phyloP scores from a whole-genome alignment of 805 yeast species.

The Teunomyces cretensis region DNA sequence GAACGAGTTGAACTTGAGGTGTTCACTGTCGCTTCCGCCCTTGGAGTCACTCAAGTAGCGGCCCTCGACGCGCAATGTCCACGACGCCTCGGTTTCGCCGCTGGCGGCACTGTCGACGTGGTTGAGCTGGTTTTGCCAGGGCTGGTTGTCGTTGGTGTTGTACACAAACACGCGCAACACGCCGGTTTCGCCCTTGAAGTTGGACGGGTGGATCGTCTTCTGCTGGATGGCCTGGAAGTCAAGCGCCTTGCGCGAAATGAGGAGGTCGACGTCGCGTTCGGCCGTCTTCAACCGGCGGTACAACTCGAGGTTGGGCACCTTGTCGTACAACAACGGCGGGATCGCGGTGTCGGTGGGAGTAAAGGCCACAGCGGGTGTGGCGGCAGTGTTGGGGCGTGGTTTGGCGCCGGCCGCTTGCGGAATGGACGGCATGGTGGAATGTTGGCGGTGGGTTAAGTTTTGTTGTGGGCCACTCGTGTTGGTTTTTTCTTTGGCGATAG shows the following conservation, averaged over 20 bases:
- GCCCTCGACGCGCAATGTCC: slow-evolving; percentile 92
- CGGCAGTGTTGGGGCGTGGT: slow-evolving; percentile 31
- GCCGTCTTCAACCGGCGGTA: slow-evolving; percentile 73
- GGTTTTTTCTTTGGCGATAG: background rate
- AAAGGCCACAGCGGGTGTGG: slow-evolving; percentile 40
- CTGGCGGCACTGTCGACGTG: background rate
- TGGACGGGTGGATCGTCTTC: slow-evolving; percentile 39
- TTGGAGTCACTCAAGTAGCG: slow-evolving; percentile 57
- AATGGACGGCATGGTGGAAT: slow-evolving; percentile 17
- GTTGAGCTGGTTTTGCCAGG: slow-evolving; percentile 58
- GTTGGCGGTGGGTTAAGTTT: background rate
- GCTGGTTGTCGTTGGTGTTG: slow-evolving; percentile 80
- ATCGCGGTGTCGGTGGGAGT: slow-evolving; percentile 43
- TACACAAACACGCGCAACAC: slow-evolving; percentile 77
- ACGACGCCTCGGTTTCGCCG: slow-evolving; percentile 45
- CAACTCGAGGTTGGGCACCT: slow-evolving; percentile 68
- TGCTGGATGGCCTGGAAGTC: slow-evolving; percentile 73
- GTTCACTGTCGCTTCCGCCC: slow-evolving; percentile 29
- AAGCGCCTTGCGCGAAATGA: slow-evolving; percentile 76
- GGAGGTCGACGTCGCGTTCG: slow-evolving; percentile 79
- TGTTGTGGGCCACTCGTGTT: too few relatives aligned
- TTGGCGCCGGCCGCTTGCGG: slow-evolving; percentile 21
- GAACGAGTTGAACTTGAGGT: slow-evolving; percentile 70
- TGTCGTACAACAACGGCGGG: slow-evolving; percentile 35
- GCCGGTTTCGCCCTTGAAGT: slow-evolving; percentile 48